These are phyloP conservation scores for Corymbia citriodora DNA, from an alignment of 441 rosid genomes.

Conservation along the genomic window DNA sequence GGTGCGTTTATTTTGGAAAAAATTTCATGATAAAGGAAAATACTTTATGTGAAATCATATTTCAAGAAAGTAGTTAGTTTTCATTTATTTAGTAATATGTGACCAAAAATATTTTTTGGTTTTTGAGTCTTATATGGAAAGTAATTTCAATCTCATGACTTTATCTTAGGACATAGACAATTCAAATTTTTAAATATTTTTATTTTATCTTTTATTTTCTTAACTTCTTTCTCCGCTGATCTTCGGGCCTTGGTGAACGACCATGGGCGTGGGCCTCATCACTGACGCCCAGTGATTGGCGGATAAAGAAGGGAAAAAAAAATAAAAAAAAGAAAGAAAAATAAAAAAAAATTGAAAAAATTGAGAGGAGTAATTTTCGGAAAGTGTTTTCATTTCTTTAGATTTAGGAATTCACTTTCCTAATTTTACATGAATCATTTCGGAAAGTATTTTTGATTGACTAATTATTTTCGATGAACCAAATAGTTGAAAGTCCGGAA, in stretches of 20 bases:
- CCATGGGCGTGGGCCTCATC: not conserved
- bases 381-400: too few relatives aligned
- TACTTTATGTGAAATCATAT: fast-evolving
- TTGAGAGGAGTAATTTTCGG: fast-evolving
- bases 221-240: fast-evolving
- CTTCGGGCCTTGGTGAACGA: not conserved
- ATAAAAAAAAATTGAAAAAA: fast-evolving
- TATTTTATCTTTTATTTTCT: too few relatives aligned
- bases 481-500: fast-evolving
- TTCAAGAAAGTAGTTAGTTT: too few relatives aligned
- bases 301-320: not conserved
- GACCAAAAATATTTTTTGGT: not conserved
- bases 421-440: not conserved
- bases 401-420: not conserved
- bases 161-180: too few relatives aligned
- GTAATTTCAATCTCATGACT: not conserved
- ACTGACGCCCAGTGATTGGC: fast-evolving
- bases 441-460: fast-evolving
- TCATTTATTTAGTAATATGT: too few relatives aligned
- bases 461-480: not conserved
- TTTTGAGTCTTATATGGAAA: too few relatives aligned
- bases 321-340: too few relatives aligned
- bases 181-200: too few relatives aligned
- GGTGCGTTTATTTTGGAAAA: not conserved
- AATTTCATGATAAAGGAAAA: too few relatives aligned